Conservation (phyloP, 352 stramenopile genomes). For the Elongisporangium senticosum region DNA sequence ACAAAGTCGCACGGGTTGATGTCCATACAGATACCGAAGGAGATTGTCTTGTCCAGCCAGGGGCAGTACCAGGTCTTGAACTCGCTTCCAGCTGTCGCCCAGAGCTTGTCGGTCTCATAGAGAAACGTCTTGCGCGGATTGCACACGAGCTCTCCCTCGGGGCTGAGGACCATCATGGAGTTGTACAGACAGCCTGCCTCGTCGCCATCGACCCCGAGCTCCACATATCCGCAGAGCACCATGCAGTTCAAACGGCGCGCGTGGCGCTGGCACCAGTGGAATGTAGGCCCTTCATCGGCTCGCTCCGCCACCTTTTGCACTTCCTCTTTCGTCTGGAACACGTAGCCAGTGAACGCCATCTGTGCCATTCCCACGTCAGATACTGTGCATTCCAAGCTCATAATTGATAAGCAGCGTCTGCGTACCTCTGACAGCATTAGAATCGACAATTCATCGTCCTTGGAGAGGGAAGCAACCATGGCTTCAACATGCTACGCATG, state of each 20-base stretch:
- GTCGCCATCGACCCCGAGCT: conserved; percentile 16
- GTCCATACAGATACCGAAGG: conserved; percentile 88
- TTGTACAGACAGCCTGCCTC: conserved; percentile 49
- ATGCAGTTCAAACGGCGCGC: conserved; percentile 56
- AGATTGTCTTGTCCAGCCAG: conserved; percentile 72
- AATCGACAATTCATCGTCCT: conserved; percentile 50
- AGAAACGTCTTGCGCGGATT: conserved; percentile 80
- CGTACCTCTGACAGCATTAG: conserved; percentile 76
- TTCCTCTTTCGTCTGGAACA: conserved; percentile 52
- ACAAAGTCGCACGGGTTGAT: conserved; percentile 85
- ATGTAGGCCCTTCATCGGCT: conserved; percentile 42
- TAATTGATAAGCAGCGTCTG: not conserved
- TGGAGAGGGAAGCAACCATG: conserved; percentile 50
- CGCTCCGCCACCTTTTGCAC: conserved; percentile 60
- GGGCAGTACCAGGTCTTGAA: conserved; percentile 72
- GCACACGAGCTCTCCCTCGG: conserved; percentile 53
- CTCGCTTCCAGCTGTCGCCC: conserved; percentile 53
- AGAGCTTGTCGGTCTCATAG: conserved; percentile 82
- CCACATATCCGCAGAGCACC: conserved; percentile 69
- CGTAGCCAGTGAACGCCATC: conserved; percentile 84
- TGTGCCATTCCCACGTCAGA: conserved; percentile 10
- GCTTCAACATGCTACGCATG: conserved; percentile 40
- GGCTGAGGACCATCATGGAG: conserved; percentile 76
- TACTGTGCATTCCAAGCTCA: conserved; percentile 4
- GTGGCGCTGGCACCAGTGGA: conserved; percentile 63